Percentiles rank a stretch among this genome's conserved stretches.
Evolutionary conservation across 2,329 filamentous ascomycete genomes (phyloP).

Genomic region (Talaromyces sp.): DNA sequence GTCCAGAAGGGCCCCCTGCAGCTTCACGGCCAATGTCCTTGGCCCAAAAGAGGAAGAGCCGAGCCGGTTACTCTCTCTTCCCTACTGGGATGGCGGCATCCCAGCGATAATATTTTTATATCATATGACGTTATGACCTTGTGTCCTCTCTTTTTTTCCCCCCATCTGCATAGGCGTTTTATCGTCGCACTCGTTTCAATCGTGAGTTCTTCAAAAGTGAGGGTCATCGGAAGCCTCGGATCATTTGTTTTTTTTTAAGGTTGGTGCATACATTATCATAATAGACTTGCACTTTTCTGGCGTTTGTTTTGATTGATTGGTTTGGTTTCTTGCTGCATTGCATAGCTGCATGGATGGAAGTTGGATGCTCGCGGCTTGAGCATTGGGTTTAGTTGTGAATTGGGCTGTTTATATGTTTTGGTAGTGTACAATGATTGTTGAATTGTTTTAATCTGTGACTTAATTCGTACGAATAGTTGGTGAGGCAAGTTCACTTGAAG

Average conservation of each 20-base stretch:
- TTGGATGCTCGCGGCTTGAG: background rate
- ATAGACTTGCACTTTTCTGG: background rate
- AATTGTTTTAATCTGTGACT: background rate
- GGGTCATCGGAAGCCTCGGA: background rate
- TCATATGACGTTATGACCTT: slow-evolving; percentile 11
- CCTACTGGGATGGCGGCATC: slow-evolving; percentile 20
- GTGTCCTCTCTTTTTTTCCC: slow-evolving; percentile 12
- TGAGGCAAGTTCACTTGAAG: too few relatives aligned
- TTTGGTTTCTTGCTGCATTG: background rate
- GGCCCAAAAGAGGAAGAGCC: slow-evolving; percentile 28
- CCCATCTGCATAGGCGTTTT: background rate
- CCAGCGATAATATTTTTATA: background rate
- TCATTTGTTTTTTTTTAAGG: background rate
- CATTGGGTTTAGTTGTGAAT: background rate
- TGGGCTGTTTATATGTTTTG: background rate
- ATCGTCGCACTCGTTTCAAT: background rate
- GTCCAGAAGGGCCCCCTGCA: slow-evolving; percentile 12
- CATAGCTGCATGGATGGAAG: background rate
- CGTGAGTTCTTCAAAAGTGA: background rate
- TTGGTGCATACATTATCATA: background rate
- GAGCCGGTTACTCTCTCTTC: slow-evolving; percentile 44
- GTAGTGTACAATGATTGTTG: background rate
- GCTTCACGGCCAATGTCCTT: slow-evolving; percentile 19
- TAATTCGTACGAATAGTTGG: too few relatives aligned
- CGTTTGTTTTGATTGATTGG: background rate